Conservation (phyloP, 179 eudicot species). For the Pouteria campechiana region DNA sequence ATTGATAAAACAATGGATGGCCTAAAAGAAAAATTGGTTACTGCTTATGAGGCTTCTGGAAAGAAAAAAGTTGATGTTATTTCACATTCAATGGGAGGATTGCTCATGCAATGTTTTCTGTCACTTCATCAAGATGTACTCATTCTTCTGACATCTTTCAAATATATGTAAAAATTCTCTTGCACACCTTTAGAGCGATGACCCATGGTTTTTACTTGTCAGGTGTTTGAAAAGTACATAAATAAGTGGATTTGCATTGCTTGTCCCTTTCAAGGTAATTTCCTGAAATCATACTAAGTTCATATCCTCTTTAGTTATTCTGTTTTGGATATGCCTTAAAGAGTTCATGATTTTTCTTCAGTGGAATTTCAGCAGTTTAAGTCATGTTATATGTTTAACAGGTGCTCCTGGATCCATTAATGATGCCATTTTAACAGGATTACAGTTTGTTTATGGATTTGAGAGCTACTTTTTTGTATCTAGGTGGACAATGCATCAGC, state of each 20-base stretch:
- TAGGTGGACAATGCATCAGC: constrained; percentile 97
- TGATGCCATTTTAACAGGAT: constrained; percentile 84
- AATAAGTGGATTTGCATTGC: constrained; percentile 91
- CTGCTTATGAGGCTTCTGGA: constrained; percentile 76
- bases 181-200: background rate
- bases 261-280: constrained; percentile 91
- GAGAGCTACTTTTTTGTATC: constrained; percentile 79
- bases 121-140: constrained; percentile 66
- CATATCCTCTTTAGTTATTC: background rate
- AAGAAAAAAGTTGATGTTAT: constrained; percentile 84
- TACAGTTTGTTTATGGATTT: constrained; percentile 92
- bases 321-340: background rate
- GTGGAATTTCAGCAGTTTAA: background rate
- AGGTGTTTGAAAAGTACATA: constrained; percentile 83
- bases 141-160: constrained; percentile 3
- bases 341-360: background rate
- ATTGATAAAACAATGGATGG: constrained; percentile 74
- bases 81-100: constrained; percentile 98
- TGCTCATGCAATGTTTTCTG: constrained; percentile 72
- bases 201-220: constrained; percentile 10
- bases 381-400: constrained; percentile 21
- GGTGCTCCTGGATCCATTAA: constrained; percentile 98
- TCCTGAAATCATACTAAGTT: background rate
- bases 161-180: background rate
- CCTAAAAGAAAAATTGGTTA: constrained; percentile 56